phyloP scores from a whole-genome alignment of 2,329 filamentous ascomycete genomes.

The Daldinia sp. region DNA sequence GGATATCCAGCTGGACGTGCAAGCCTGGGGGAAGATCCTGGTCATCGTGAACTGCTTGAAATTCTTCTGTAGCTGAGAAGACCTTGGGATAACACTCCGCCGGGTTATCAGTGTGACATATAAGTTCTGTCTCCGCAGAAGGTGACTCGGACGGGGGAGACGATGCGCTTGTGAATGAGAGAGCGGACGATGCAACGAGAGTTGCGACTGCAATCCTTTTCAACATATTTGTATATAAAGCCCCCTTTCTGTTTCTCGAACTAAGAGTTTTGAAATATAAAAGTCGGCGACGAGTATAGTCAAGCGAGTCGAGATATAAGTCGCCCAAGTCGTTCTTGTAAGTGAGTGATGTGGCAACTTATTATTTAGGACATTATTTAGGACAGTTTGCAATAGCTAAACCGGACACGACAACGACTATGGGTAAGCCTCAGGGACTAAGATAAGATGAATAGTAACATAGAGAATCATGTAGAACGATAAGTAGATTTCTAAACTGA shows the following conservation, averaged over 20 bases:
- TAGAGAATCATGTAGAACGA: slow-evolving; percentile 1
- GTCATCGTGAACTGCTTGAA: slow-evolving; percentile 68
- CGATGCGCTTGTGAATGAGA: slow-evolving; percentile 43
- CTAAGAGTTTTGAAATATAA: neutral
- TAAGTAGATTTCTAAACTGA: neutral
- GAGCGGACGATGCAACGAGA: slow-evolving; percentile 29
- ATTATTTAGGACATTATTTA: slow-evolving; percentile 43
- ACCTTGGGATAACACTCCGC: slow-evolving; percentile 71
- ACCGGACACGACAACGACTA: slow-evolving; percentile 41
- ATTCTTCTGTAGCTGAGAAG: slow-evolving; percentile 71
- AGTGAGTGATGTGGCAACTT: slow-evolving; percentile 41
- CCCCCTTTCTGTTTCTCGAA: slow-evolving; percentile 32
- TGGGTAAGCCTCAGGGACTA: slow-evolving; percentile 7
- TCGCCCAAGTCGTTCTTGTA: neutral
- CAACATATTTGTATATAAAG: slow-evolving; percentile 21
- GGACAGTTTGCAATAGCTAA: slow-evolving; percentile 45
- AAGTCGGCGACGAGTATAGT: neutral
- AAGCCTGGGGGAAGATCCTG: slow-evolving; percentile 72
- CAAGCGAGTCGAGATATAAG: neutral
- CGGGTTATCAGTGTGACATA: slow-evolving; percentile 68
- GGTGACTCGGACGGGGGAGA: slow-evolving; percentile 47
- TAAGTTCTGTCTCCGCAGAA: slow-evolving; percentile 60
- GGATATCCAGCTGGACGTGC: slow-evolving; percentile 71
- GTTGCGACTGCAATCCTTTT: slow-evolving; percentile 28
- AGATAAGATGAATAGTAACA: neutral